Evolutionary conservation across 2,329 filamentous ascomycete species (phyloP), one percentile per base, ranked within the genome.

Genomic region (Drechslerella dactyloides): DNA sequence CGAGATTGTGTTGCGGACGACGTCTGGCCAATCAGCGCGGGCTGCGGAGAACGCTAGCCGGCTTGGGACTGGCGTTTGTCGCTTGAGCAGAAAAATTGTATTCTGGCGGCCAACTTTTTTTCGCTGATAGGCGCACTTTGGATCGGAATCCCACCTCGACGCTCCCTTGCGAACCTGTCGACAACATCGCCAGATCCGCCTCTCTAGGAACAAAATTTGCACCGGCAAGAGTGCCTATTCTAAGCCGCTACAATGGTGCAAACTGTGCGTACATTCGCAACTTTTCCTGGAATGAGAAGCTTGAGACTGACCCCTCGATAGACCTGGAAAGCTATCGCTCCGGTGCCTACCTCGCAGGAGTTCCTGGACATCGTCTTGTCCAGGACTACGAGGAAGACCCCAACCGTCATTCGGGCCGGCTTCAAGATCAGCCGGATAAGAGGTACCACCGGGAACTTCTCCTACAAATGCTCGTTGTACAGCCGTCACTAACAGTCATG

Each of bases 301-400:
- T 23, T 55, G 40, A 15, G 57, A 66, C 44, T 24, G 21, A 48
- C 51, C 19, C 19, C 42, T 52, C 40, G 33, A 50, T 42, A 77
- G 74, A 86, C 85, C 63, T 88, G 86, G 86, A 89, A 88, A 80
- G 88, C 90, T 79, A 96, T 96, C 77, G 88, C 90, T 74, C 91
- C 91, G 75, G 91, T 96, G 75, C 93, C 93, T 68, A 96, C 90
- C 78, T 89, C 89, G 80, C 89, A 96, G 83, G 94, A 99, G 82
- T 97, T 99, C 79, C 85, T 99, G 77, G 94, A 99, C 82, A 97
- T 99, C 80, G 93, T 97, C 75, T 86, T 99, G 78, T 96, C 90
- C 78, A 85, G 94, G 76, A 97, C 92, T 2, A 93, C 97, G 84
- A 86, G 93, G 79, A 89, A 93, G 74, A 84, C 99, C 74, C 94